These are phyloP conservation scores for Ceratonia siliqua DNA, from an alignment of 306 rosid genomes.

Conservation along the genomic window DNA sequence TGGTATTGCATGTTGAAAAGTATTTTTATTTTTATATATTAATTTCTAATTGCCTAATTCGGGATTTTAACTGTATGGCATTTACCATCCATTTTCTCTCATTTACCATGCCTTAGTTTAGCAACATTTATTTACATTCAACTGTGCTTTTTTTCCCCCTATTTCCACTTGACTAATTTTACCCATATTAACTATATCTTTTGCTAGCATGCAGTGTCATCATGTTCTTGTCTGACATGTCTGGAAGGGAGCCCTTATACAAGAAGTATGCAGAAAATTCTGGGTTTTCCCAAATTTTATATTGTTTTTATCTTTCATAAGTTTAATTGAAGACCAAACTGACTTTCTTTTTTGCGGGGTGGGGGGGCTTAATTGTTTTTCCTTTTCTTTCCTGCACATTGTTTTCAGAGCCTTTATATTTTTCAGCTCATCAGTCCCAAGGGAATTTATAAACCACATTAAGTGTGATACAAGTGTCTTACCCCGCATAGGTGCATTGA, in stretches of 20 bases:
- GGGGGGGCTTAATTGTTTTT: background rate
- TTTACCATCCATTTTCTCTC: background rate
- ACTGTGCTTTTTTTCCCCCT: background rate
- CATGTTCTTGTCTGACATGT: constrained; percentile 97
- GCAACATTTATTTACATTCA: background rate
- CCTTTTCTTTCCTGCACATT: constrained; percentile 16
- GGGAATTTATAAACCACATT: constrained; percentile 81
- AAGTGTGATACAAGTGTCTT: constrained; percentile 86
- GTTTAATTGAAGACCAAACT: constrained; percentile 27
- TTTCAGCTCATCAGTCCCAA: constrained; percentile 84
- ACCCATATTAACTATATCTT: constrained; percentile 50
- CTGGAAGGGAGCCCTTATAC: constrained; percentile 97
- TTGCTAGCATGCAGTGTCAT: constrained; percentile 89
- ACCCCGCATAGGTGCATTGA: constrained; percentile 90
- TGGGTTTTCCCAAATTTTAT: constrained; percentile 7
- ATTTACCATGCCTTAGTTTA: constrained; percentile 24
- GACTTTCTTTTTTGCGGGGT: background rate
- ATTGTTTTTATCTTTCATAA: constrained; percentile 1
- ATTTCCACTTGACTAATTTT: constrained; percentile 20
- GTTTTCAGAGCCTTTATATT: constrained; percentile 75
- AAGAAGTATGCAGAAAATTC: constrained; percentile 64
- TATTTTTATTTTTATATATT: constrained; percentile 13
- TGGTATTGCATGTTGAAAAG: background rate
- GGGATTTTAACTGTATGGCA: no score
- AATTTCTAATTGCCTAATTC: no score